Percentiles rank a stretch among this genome's conserved stretches.
These are phyloP conservation scores for Pseudocercospora ulei DNA, from an alignment of 2,329 filamentous ascomycete species.

Conservation along the genomic window DNA sequence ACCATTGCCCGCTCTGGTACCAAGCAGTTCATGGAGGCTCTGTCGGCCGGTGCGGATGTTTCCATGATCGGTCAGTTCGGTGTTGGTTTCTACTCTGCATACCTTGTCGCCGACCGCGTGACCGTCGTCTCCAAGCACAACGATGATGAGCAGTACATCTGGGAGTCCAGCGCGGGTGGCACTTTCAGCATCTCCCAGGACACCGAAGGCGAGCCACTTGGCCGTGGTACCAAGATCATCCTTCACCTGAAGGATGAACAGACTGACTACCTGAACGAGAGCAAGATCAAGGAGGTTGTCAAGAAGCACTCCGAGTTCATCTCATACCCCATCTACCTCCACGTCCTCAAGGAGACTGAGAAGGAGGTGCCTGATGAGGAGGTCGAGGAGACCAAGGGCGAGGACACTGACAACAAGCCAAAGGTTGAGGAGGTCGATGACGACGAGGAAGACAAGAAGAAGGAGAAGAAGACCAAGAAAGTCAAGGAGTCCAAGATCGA, in stretches of 20 bases:
- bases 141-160: conserved; percentile 99
- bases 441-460: conserved; percentile 66
- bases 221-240: conserved; percentile 94
- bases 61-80: conserved; percentile 99
- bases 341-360: conserved; percentile 98
- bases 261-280: conserved; percentile 94
- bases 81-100: conserved; percentile 99
- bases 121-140: conserved; percentile 98
- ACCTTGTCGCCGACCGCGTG: conserved; percentile 95
- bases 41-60: conserved; percentile 95
- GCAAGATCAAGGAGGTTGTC: conserved; percentile 99
- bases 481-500: conserved; percentile 97
- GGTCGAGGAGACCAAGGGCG: conserved; percentile 60
- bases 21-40: conserved; percentile 99
- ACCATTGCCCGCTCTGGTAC: conserved; percentile 98
- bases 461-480: conserved; percentile 99
- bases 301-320: conserved; percentile 99
- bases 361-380: conserved; percentile 97
- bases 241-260: conserved; percentile 99
- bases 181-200: conserved; percentile 91
- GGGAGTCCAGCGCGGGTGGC: conserved; percentile 94
- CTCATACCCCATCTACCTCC: conserved; percentile 99
- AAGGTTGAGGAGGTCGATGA: conserved; percentile 82
- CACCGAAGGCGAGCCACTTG: conserved; percentile 79
- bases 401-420: conserved; percentile 84